Percentiles rank a stretch among this genome's conserved stretches.
Evolutionary conservation across 2,329 filamentous ascomycete species (phyloP).

Genomic region (Trichoderma guizhouense): DNA sequence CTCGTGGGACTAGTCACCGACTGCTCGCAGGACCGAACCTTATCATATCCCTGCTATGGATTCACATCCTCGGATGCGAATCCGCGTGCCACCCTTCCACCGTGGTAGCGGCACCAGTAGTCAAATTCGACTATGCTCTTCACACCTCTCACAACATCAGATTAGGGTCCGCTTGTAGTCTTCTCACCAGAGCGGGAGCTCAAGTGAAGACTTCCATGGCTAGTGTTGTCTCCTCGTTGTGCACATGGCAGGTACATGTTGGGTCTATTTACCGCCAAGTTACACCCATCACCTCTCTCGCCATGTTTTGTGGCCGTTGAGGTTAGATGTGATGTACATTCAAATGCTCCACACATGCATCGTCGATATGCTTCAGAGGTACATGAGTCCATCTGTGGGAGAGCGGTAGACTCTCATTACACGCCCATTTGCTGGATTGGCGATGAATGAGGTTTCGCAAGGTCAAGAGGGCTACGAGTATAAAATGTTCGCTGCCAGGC

Average conservation of each 20-base stretch:
- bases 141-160: constrained; percentile 14
- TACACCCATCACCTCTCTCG: not conserved
- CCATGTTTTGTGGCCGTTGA: not conserved
- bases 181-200: not conserved
- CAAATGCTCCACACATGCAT: not conserved
- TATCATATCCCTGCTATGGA: constrained; percentile 3
- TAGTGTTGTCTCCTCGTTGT: not conserved
- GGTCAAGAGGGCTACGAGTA: not conserved
- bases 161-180: constrained; percentile 9
- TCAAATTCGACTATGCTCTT: constrained; percentile 13
- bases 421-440: not conserved
- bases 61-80: not conserved
- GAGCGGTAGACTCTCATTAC: not conserved
- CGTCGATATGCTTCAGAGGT: not conserved
- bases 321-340: not conserved
- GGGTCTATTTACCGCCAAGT: not conserved
- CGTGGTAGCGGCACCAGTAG: not conserved
- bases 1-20: constrained; percentile 3
- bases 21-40: constrained; percentile 10
- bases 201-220: not conserved
- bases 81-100: constrained; percentile 12
- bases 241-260: not conserved
- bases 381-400: not conserved
- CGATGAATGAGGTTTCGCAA: not conserved
- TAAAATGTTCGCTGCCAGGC: constrained; percentile 1